phyloP scores from a whole-genome alignment of 2,329 filamentous ascomycete species.

The Monilinia vaccinii-corymbosi region DNA sequence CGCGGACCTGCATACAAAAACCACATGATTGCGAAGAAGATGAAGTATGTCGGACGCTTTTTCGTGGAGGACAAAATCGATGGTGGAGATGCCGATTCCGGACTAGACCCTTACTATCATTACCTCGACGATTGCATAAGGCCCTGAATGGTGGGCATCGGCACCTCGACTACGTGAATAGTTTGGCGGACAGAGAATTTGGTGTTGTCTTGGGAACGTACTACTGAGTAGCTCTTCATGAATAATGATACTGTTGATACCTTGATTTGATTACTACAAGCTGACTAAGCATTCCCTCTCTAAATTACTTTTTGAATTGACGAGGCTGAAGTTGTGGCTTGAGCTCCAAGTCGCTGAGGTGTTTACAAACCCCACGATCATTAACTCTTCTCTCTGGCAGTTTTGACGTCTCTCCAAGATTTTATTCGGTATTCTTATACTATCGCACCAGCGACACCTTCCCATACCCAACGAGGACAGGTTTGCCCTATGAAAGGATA shows the following conservation, averaged over 20 bases:
- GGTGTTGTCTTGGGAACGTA: too few relatives aligned
- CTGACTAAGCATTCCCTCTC: slow-evolving; percentile 4
- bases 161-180: background rate
- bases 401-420: background rate
- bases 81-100: background rate
- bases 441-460: background rate
- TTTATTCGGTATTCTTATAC: background rate
- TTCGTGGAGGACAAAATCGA: background rate
- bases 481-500: background rate
- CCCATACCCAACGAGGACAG: background rate
- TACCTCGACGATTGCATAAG: background rate
- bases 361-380: slow-evolving; percentile 2
- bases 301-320: too few relatives aligned
- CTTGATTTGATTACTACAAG: too few relatives aligned
- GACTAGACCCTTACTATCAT: background rate
- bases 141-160: too few relatives aligned
- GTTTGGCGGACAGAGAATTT: too few relatives aligned
- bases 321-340: slow-evolving; percentile 7
- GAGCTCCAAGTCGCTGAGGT: slow-evolving; percentile 5
- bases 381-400: background rate
- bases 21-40: background rate
- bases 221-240: background rate
- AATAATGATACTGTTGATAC: background rate
- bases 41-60: background rate
- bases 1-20: background rate